phyloP scores from a whole-genome alignment of 305 asterid species.

The Withania somnifera region DNA sequence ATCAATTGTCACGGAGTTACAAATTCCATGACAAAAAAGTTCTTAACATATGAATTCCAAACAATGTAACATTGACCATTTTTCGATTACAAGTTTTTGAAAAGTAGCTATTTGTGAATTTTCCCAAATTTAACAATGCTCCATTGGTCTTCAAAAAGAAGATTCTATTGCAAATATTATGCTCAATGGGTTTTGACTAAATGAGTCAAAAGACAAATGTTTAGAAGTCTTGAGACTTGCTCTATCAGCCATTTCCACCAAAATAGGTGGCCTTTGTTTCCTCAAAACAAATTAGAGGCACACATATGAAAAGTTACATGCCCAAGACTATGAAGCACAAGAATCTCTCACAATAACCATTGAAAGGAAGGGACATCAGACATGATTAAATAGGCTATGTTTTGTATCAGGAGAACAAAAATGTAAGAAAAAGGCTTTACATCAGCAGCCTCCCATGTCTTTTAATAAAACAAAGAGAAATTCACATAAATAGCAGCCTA shows the following conservation, averaged over 20 bases:
- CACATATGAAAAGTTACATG: background rate
- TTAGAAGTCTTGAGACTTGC: background rate
- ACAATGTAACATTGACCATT: background rate
- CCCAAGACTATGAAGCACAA: background rate
- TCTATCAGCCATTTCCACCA: background rate
- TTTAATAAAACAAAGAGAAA: background rate
- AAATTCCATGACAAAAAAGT: too few relatives aligned
- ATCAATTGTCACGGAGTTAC: background rate
- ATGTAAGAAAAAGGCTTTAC: background rate
- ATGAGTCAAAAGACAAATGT: background rate
- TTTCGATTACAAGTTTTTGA: background rate
- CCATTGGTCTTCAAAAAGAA: background rate
- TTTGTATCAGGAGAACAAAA: background rate
- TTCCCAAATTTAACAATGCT: background rate
- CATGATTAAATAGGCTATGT: background rate
- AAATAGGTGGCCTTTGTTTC: background rate
- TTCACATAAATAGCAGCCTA: background rate
- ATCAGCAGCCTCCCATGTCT: background rate
- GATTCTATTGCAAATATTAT: background rate
- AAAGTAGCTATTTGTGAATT: background rate
- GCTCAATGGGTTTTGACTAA: background rate
- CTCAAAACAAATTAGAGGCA: background rate
- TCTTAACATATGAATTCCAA: too few relatives aligned
- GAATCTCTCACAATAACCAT: background rate
- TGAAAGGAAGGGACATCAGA: background rate